Conservation (phyloP, 2,329 filamentous ascomycete genomes). For the Mycocentrospora acerina region DNA sequence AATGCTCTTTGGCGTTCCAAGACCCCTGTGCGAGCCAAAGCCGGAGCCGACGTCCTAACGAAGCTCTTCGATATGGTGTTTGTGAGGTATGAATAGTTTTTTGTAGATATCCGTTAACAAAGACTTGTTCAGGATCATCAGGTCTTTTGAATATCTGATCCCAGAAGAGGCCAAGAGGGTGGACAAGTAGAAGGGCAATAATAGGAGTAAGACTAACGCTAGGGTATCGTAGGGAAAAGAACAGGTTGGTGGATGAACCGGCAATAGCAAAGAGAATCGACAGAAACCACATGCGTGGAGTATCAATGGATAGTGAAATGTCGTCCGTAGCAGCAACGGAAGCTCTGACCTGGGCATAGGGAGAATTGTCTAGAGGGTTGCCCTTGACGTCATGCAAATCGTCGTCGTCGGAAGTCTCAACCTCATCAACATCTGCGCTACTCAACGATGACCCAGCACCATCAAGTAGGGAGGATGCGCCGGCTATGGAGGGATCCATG, state of each 20-base stretch:
- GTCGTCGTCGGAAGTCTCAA: slow-evolving; percentile 38
- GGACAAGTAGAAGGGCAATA: slow-evolving; percentile 81
- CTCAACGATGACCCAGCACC: slow-evolving; percentile 32
- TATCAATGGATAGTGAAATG: slow-evolving; percentile 77
- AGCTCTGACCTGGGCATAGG: slow-evolving; percentile 76
- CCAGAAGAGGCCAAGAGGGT: slow-evolving; percentile 80
- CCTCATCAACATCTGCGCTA: slow-evolving; percentile 27
- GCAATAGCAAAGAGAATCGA: slow-evolving; percentile 79
- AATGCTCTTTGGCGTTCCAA: slow-evolving; percentile 89
- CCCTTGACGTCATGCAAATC: slow-evolving; percentile 42
- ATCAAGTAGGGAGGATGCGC: slow-evolving; percentile 24
- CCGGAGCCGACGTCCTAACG: slow-evolving; percentile 52
- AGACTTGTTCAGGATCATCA: slow-evolving; percentile 57
- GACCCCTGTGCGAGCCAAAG: slow-evolving; percentile 76
- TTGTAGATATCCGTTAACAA: slow-evolving; percentile 57
- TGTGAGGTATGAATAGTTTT: slow-evolving; percentile 13
- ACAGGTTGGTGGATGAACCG: slow-evolving; percentile 81
- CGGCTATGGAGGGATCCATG: slow-evolving; percentile 22
- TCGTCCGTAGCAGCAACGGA: slow-evolving; percentile 77
- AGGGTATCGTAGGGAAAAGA: slow-evolving; percentile 87
- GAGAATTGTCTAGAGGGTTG: slow-evolving; percentile 67
- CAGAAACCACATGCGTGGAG: slow-evolving; percentile 82
- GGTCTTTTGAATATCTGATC: slow-evolving; percentile 67
- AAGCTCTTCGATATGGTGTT: slow-evolving; percentile 7
- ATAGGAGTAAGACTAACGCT: slow-evolving; percentile 88